phyloP scores from a whole-genome alignment of 2,329 filamentous ascomycete genomes.

The Aspergillus sergii region DNA sequence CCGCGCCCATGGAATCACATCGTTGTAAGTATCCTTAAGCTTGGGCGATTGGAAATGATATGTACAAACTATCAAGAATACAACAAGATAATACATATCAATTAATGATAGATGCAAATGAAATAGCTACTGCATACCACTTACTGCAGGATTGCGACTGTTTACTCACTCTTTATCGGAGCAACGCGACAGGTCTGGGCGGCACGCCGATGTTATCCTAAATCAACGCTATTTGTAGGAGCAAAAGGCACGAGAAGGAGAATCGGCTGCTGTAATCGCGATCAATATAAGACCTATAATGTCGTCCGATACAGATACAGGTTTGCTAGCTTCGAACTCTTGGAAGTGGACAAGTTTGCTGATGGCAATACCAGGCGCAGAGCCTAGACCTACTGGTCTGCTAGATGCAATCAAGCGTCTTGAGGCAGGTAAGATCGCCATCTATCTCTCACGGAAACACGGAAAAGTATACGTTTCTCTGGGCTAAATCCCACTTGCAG shows the following conservation, averaged over 20 bases:
- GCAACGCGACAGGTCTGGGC: slow-evolving; percentile 14
- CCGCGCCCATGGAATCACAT: slow-evolving; percentile 7
- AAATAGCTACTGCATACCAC: neutral
- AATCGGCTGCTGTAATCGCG: neutral
- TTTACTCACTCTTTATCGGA: neutral
- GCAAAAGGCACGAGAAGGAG: neutral
- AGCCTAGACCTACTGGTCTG: slow-evolving; percentile 27
- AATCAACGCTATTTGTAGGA: neutral
- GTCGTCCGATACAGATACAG: slow-evolving; percentile 22
- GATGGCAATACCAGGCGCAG: slow-evolving; percentile 11
- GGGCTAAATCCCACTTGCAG: slow-evolving; percentile 20
- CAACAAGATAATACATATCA: neutral
- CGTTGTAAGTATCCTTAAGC: neutral
- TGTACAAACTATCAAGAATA: neutral
- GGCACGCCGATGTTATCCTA: neutral
- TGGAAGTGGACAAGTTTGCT: neutral
- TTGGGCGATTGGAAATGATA: neutral
- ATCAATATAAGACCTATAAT: slow-evolving; percentile 7
- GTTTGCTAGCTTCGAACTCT: slow-evolving; percentile 13
- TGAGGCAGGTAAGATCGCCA: slow-evolving; percentile 37
- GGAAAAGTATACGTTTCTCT: neutral
- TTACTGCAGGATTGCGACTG: neutral
- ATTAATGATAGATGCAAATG: neutral
- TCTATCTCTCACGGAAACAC: neutral
- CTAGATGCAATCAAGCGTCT: slow-evolving; percentile 39